A percentile compares a stretch with the other conserved stretches of the same genome.
Evolutionary conservation across 1,284 basidiomycete species (phyloP).

Genomic region (Pseudozyma hubeiensis): DNA sequence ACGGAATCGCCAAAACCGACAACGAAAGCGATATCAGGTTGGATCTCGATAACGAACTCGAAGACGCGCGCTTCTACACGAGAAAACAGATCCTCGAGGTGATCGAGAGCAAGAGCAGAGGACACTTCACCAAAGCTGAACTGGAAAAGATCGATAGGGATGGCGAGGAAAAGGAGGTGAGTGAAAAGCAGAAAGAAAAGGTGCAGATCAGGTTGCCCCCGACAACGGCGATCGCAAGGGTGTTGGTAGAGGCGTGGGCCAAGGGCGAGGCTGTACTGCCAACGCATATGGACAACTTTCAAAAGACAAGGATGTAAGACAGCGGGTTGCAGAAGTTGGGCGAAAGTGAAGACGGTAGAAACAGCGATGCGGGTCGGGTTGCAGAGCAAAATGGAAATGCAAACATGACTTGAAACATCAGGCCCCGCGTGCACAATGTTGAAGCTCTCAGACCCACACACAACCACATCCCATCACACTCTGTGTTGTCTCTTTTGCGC

Average conservation of each 20-base stretch:
- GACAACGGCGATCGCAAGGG: slow-evolving; percentile 78
- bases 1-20: slow-evolving; percentile 56
- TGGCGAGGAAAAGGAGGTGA: background rate
- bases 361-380: background rate
- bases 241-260: slow-evolving; percentile 78
- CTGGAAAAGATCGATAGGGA: slow-evolving; percentile 74
- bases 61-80: slow-evolving; percentile 89
- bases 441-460: no score
- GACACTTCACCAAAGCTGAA: slow-evolving; percentile 74
- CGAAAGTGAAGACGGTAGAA: no score
- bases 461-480: no score
- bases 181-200: slow-evolving; percentile 51
- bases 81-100: slow-evolving; percentile 78
- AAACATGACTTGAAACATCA: no score
- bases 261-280: slow-evolving; percentile 70
- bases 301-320: slow-evolving; percentile 43
- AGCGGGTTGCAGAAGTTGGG: no score
- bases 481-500: no score
- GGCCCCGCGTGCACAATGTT: no score
- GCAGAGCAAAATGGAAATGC: no score
- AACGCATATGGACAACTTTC: slow-evolving; percentile 26
- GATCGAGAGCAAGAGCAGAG: slow-evolving; percentile 72
- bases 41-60: slow-evolving; percentile 96
- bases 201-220: slow-evolving; percentile 40
- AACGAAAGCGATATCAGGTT: slow-evolving; percentile 76